phyloP scores from a whole-genome alignment of 441 rosid genomes.

The Mallotus japonicus region DNA sequence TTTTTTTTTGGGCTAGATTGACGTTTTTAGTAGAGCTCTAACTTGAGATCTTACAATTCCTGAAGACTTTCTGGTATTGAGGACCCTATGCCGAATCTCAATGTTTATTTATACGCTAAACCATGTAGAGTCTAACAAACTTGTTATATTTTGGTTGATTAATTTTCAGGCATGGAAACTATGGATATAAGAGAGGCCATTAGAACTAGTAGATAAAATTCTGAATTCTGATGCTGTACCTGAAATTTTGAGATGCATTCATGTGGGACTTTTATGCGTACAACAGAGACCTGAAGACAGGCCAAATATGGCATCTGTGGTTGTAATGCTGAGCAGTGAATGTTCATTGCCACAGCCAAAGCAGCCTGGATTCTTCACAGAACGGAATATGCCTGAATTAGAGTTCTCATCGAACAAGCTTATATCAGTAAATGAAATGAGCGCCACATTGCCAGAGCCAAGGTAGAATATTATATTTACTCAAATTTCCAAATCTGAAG shows the following conservation, averaged over 20 bases:
- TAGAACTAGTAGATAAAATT: conserved; percentile 26
- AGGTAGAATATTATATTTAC: neutral
- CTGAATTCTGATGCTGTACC: conserved; percentile 26
- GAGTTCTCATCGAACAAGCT: neutral
- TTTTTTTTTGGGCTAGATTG: no score
- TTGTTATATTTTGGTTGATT: no score
- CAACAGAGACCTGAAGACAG: conserved; percentile 27
- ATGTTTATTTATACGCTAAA: no score
- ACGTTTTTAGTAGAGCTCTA: no score
- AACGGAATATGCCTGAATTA: neutral
- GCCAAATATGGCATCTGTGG: conserved; percentile 11
- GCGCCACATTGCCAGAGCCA: neutral
- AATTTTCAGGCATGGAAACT: conserved; percentile 23
- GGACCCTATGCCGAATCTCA: no score
- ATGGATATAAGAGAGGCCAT: no score
- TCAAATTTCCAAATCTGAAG: no score
- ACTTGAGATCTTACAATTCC: no score
- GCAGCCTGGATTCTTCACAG: conserved; percentile 14
- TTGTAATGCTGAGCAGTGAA: conserved; percentile 10
- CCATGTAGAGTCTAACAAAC: no score
- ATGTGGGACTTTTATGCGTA: conserved; percentile 68
- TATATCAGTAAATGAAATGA: neutral
- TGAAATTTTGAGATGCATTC: conserved; percentile 61
- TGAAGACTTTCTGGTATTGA: no score
- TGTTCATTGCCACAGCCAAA: conserved; percentile 8